Percentiles rank a stretch among this genome's conserved stretches.
Evolutionary conservation across 2,329 filamentous ascomycete genomes (phyloP).

Genomic region (Chaetomiaceae sp.): DNA sequence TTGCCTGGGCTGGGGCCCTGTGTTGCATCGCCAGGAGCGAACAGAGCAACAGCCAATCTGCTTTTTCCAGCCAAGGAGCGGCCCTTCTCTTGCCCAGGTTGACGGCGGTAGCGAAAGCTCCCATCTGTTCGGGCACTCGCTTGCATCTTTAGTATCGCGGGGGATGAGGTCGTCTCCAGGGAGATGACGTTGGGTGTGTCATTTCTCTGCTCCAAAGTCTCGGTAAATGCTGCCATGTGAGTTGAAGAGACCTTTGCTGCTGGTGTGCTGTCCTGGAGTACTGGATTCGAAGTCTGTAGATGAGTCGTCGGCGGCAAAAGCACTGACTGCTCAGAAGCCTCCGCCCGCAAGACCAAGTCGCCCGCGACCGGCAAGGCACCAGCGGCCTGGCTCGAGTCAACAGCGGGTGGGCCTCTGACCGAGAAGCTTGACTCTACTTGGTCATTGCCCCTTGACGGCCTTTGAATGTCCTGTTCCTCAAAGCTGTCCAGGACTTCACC

Average conservation of each 20-base stretch:
- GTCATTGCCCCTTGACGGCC: not conserved
- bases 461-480: not conserved
- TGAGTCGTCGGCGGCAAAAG: not conserved
- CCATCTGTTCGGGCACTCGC: constrained; percentile 17
- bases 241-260: not conserved
- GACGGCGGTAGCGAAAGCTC: constrained; percentile 23
- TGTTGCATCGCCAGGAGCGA: no score
- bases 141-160: not conserved
- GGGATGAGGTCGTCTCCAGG: not conserved
- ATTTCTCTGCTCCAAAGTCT: not conserved
- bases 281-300: not conserved
- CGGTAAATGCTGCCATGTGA: not conserved
- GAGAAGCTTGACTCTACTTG: not conserved
- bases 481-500: not conserved
- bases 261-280: not conserved
- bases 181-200: not conserved
- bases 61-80: not conserved
- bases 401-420: not conserved
- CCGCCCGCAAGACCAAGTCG: no score
- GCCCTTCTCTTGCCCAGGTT: not conserved
- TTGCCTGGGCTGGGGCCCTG: no score
- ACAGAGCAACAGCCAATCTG: no score
- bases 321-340: not conserved
- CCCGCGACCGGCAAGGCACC: no score
- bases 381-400: not conserved